Evolutionary conservation across 768 basidiomycete genomes (phyloP).

Genomic region (Gyrodon lividus): DNA sequence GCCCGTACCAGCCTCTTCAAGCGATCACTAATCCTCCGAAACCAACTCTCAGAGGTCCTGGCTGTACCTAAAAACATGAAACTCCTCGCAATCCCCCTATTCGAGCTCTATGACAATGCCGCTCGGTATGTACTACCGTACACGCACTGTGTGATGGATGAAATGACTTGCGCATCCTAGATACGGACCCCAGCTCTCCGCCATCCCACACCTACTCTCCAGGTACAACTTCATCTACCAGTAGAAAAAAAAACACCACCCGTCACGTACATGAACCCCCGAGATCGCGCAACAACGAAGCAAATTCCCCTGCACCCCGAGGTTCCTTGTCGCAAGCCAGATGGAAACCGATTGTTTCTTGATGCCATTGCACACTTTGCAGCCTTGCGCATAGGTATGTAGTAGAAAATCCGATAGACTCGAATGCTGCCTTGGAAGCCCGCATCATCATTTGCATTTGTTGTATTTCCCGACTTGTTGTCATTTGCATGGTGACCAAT

Average conservation of each 20-base stretch:
- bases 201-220: conserved; percentile 90
- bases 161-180: conserved; percentile 29
- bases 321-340: background rate
- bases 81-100: conserved; percentile 91
- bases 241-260: conserved; percentile 24
- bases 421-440: background rate
- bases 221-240: conserved; percentile 84
- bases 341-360: background rate
- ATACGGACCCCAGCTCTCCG: conserved; percentile 92
- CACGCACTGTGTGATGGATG: conserved; percentile 1
- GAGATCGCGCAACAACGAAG: background rate
- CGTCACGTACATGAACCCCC: background rate
- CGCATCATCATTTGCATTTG: conserved; percentile 2
- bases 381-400: background rate
- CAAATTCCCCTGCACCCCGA: background rate
- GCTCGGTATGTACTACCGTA: conserved; percentile 54
- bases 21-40: background rate
- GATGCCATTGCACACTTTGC: background rate
- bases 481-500: background rate
- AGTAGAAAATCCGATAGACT: background rate
- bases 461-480: conserved; percentile 8
- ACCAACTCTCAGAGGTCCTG: conserved; percentile 68
- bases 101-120: conserved; percentile 97
- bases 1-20: background rate
- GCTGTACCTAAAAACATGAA: conserved; percentile 99